Evolutionary conservation across 1,284 basidiomycete species (phyloP).

Genomic region (Trametes pubescens): DNA sequence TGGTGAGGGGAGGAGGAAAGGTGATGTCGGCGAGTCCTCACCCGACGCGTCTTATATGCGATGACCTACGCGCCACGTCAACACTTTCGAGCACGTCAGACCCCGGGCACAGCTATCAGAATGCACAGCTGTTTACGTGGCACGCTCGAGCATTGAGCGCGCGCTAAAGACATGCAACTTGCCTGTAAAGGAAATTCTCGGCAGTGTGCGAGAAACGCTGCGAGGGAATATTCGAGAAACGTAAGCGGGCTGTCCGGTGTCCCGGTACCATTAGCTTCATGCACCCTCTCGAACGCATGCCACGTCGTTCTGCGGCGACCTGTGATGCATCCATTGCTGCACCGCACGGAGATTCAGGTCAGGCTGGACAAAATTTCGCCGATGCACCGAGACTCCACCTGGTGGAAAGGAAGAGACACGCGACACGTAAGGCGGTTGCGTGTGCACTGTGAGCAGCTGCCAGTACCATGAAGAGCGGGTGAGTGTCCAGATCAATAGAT

Average conservation of each 20-base stretch:
- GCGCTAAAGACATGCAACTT: neutral
- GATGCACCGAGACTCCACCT: neutral
- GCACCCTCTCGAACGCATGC: slow-evolving; percentile 17
- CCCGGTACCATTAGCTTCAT: neutral
- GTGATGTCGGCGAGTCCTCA: slow-evolving; percentile 17
- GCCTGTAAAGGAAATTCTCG: neutral
- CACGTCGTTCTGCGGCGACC: slow-evolving; percentile 26
- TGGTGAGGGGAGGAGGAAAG: slow-evolving; percentile 39
- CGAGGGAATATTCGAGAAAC: slow-evolving; percentile 30
- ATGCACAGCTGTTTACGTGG: slow-evolving; percentile 26
- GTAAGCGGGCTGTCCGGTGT: slow-evolving; percentile 19
- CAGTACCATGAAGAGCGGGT: neutral
- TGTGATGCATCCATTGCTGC: slow-evolving; percentile 25
- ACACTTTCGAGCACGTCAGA: slow-evolving; percentile 23
- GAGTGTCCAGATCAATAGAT: too few species aligned
- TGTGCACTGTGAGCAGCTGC: neutral
- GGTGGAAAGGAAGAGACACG: neutral
- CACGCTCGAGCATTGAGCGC: neutral
- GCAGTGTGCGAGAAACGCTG: neutral
- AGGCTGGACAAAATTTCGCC: slow-evolving; percentile 18
- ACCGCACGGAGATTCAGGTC: slow-evolving; percentile 25
- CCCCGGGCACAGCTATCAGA: slow-evolving; percentile 24
- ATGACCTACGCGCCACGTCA: slow-evolving; percentile 34
- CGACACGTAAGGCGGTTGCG: slow-evolving; percentile 5
- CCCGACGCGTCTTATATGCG: slow-evolving; percentile 29